phyloP scores from a whole-genome alignment of 352 stramenopile genomes.

The Blastocystis sp. region DNA sequence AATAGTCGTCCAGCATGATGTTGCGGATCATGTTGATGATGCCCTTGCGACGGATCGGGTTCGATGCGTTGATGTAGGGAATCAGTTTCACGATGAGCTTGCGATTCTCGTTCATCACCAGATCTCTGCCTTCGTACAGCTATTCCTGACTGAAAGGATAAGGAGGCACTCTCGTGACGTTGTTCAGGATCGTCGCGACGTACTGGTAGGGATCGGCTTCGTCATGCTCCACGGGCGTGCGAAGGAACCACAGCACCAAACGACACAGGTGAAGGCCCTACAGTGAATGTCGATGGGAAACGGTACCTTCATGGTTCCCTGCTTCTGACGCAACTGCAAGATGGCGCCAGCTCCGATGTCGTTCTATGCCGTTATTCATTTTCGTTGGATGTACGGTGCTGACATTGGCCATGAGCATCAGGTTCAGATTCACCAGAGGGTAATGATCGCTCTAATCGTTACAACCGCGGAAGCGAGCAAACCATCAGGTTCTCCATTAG shows the following conservation, averaged over 20 bases:
- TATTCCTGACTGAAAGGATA: neutral
- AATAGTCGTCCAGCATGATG: slow-evolving; percentile 57
- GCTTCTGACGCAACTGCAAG: slow-evolving; percentile 33
- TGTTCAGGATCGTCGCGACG: slow-evolving; percentile 36
- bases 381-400: neutral
- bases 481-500: slow-evolving; percentile 62
- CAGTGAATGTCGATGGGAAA: neutral
- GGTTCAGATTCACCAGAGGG: slow-evolving; percentile 40
- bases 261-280: slow-evolving; percentile 46
- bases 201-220: slow-evolving; percentile 57
- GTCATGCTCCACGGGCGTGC: slow-evolving; percentile 19
- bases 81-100: slow-evolving; percentile 54
- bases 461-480: neutral
- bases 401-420: slow-evolving; percentile 52
- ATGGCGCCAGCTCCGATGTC: slow-evolving; percentile 54
- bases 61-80: slow-evolving; percentile 44
- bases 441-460: slow-evolving; percentile 12
- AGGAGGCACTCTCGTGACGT: slow-evolving; percentile 5
- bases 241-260: slow-evolving; percentile 51
- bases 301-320: slow-evolving; percentile 29
- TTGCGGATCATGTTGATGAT: slow-evolving; percentile 61
- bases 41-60: slow-evolving; percentile 43
- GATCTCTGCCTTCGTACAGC: slow-evolving; percentile 41
- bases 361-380: neutral
- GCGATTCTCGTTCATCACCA: slow-evolving; percentile 59